These are phyloP conservation scores for Solanum megistacrolobum DNA, from an alignment of 257 asterid genomes.

Conservation along the genomic window DNA sequence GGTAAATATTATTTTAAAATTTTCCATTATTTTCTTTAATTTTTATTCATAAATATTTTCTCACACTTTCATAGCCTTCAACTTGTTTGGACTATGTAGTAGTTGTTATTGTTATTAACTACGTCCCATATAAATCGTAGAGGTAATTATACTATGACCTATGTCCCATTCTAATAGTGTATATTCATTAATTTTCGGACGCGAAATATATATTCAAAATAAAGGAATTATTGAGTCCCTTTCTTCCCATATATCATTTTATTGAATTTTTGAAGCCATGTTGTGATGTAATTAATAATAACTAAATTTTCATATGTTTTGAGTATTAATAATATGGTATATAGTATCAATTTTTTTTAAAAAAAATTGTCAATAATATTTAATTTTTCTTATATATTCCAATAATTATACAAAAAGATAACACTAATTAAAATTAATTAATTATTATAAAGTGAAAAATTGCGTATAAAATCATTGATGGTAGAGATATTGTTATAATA, in stretches of 20 bases:
- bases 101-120: background rate
- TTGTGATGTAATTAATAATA: background rate
- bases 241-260: background rate
- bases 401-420: background rate
- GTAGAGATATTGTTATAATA: background rate
- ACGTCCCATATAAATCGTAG: background rate
- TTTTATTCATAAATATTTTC: background rate
- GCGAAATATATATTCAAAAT: background rate
- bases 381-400: background rate
- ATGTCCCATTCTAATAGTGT: background rate
- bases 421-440: background rate
- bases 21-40: background rate
- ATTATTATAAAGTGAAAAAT: background rate
- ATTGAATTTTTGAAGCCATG: background rate
- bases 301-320: background rate
- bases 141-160: background rate
- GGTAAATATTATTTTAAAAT: background rate
- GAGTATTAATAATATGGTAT: background rate
- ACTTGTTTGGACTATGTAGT: background rate
- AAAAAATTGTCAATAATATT: background rate
- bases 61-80: background rate
- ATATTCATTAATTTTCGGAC: background rate
- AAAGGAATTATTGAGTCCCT: background rate
- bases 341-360: background rate
- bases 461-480: background rate